Base-by-base conservation (phyloP, 2,329 filamentous ascomycete genomes). In the Madurella fahalii region DNA sequence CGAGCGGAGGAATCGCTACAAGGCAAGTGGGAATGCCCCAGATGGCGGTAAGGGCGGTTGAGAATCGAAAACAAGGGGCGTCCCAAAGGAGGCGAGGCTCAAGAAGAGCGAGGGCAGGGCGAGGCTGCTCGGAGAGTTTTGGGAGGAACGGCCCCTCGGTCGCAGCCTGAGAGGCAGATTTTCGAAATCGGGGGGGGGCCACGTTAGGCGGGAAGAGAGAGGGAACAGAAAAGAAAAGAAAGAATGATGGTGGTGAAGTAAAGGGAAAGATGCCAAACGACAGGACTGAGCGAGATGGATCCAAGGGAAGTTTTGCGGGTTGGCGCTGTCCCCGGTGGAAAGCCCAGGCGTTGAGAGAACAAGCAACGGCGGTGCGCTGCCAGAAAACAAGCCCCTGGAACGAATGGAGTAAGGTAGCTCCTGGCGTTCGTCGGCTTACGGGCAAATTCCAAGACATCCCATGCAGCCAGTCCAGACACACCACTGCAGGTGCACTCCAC, bases 11-110 rank as follows among this genome's bases (percentile, higher is more conserved):
- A 58, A 56, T 47, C 56, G 58, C 52, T 57, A 57, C 46, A 65
- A 58, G 49, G 50, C 37, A 50, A 56, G 52, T 48, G 54, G 37
- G 52, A 56, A 46, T 48, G 45, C 46, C 39, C 52, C 45, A 49
- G 45, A 56, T 11, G 34, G 34, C 34, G 56, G 41, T 46, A 59
- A 51, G 49, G 47, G 53, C 47, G 53, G 53, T 18, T 17, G 52
- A 58, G 53, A 62, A 59, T 56, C 52, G 59, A 60, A 62, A 64
- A 64, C 59, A 67, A 67, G 47, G 49, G 54, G 54, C 54, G 56
- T 57, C 52, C 54, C 48, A 52, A 53, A 54, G 34, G 51, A 58
- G 55, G 52, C 47, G 46, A 52, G 49, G 51, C 54, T 53, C 53
- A 47, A 53, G 58, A 57, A 52, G 42, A 18, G 37, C 34, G 46